Conservation (phyloP, 2,329 filamentous ascomycete genomes). For the Fonsecaea monophora region DNA sequence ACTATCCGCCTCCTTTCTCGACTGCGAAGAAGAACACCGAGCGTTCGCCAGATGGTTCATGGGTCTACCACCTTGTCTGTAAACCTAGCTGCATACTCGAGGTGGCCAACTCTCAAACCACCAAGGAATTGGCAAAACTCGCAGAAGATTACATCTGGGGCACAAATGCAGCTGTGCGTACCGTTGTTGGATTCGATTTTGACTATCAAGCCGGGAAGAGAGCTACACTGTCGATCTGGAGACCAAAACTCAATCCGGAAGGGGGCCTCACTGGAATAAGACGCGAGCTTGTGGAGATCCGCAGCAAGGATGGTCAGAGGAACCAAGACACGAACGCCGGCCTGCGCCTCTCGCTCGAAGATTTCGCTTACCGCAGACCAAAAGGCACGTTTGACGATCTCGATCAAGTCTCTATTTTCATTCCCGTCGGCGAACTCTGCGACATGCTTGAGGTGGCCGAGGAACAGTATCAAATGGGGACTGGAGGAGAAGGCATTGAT, state of each 20-base stretch:
- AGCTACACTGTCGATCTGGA: slow-evolving; percentile 10
- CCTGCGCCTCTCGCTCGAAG: slow-evolving; percentile 11
- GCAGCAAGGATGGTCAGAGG: background rate
- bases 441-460: background rate
- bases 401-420: slow-evolving; percentile 1
- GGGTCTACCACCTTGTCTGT: no score
- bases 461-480: no score
- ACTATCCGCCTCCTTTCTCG: no score
- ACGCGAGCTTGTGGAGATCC: background rate
- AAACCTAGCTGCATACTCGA: slow-evolving; percentile 14
- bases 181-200: slow-evolving; percentile 11
- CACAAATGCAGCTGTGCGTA: slow-evolving; percentile 1
- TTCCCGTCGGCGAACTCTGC: slow-evolving; percentile 6
- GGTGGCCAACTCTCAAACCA: slow-evolving; percentile 9
- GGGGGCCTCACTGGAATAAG: no score
- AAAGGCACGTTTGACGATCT: background rate
- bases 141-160: slow-evolving; percentile 14
- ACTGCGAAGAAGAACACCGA: no score
- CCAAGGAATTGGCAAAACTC: slow-evolving; percentile 10
- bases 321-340: background rate
- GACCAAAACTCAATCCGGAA: background rate
- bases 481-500: no score
- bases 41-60: no score
- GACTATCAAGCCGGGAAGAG: background rate
- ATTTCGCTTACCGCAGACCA: slow-evolving; percentile 3